Percentiles rank a stretch among this genome's conserved stretches.
phyloP scores from a whole-genome alignment of 371 early-diverging fungal species.

The Haplosporangium sp. region DNA sequence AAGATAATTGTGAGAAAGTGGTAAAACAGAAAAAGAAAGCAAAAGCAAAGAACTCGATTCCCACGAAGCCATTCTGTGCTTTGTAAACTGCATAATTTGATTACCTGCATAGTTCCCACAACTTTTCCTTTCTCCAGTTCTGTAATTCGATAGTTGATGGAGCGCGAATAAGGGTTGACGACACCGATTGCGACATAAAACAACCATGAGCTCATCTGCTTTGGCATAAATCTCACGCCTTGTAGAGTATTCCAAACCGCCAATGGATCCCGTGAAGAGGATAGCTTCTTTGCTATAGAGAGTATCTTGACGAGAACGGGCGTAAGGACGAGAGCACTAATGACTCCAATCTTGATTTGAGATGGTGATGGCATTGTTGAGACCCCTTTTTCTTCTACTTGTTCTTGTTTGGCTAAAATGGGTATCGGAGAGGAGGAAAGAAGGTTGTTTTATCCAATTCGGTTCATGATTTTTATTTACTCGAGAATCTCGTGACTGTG shows the following conservation, averaged over 20 bases:
- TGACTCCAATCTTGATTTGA: not conserved
- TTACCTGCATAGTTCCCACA: constrained; percentile 44
- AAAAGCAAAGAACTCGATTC: not conserved
- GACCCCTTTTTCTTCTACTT: not conserved
- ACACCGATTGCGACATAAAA: constrained; percentile 38
- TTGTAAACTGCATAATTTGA: not conserved
- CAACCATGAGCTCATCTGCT: constrained; percentile 39
- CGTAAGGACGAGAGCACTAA: not conserved
- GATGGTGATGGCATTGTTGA: not conserved
- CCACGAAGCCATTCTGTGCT: not conserved
- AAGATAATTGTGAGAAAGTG: not conserved
- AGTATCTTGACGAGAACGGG: not conserved
- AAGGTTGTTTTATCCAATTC: not conserved
- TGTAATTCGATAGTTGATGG: constrained; percentile 50
- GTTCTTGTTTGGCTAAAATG: not conserved
- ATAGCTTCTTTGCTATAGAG: constrained; percentile 18
- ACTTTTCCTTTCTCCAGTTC: constrained; percentile 39
- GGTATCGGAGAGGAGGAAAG: not conserved
- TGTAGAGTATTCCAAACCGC: constrained; percentile 33
- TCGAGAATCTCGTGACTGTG: too few species aligned
- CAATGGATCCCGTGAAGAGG: constrained; percentile 32
- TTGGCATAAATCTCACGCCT: constrained; percentile 30
- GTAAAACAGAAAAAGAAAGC: too few species aligned
- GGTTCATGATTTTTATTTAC: too few species aligned
- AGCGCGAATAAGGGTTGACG: constrained; percentile 42